Percentiles rank a stretch among this genome's conserved stretches.
Conservation (phyloP, 495 filamentous ascomycete species). For the Aspergillus nanangensis region DNA sequence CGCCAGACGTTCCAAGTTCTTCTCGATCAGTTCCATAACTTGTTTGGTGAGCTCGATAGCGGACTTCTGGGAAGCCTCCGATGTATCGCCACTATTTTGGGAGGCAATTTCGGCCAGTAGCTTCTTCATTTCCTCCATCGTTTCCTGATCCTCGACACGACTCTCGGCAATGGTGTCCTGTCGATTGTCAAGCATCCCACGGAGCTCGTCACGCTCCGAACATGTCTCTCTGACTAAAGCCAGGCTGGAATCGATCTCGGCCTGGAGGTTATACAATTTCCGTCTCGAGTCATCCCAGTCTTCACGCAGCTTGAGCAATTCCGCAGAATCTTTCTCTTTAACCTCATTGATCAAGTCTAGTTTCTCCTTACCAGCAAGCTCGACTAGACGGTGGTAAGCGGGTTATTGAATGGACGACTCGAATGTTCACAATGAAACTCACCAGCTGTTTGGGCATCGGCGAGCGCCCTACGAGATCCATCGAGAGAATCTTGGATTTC, state of each 20-base stretch:
- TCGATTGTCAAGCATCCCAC: constrained; percentile 36
- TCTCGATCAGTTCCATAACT: constrained; percentile 40
- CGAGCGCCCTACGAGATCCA: constrained; percentile 31
- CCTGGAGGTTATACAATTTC: constrained; percentile 36
- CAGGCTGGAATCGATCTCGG: constrained; percentile 36
- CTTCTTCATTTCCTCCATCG: constrained; percentile 41
- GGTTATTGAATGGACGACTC: too few relatives aligned
- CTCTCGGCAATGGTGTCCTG: constrained; percentile 30
- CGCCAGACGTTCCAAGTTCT: constrained; percentile 41
- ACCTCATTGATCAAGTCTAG: constrained; percentile 43
- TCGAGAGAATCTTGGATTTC: constrained; percentile 38
- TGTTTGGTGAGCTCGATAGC: constrained; percentile 39
- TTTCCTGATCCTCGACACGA: constrained; percentile 33
- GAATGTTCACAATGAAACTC: too few relatives aligned
- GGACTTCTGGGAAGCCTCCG: constrained; percentile 32
- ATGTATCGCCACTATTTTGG: constrained; percentile 26
- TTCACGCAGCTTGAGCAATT: constrained; percentile 40
- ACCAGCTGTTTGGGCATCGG: constrained; percentile 37
- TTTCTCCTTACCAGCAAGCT: constrained; percentile 45
- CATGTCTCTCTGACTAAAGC: constrained; percentile 37
- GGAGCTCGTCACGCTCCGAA: constrained; percentile 39
- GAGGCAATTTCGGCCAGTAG: constrained; percentile 37
- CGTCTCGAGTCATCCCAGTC: constrained; percentile 40
- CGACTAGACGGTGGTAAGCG: constrained; percentile 33
- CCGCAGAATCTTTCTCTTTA: constrained; percentile 39